phyloP scores from a whole-genome alignment of 2,329 filamentous ascomycete species.

The Aspergillus phoenicis region DNA sequence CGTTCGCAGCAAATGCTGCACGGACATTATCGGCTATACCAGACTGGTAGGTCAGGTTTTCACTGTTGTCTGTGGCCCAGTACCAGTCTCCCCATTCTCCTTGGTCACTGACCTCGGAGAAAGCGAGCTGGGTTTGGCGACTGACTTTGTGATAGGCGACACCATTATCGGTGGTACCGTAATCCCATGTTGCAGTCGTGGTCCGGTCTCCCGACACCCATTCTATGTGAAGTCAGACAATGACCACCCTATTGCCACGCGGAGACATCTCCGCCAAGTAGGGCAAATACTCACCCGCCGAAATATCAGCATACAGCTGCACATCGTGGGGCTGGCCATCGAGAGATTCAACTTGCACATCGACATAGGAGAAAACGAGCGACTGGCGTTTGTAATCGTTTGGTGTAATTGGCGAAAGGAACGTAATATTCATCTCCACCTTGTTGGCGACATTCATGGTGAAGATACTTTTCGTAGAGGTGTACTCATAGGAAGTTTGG shows the following conservation, averaged over 20 bases:
- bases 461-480: constrained; percentile 72
- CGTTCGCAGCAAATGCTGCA: constrained; percentile 47
- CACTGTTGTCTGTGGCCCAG: constrained; percentile 50
- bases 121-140: constrained; percentile 51
- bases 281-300: constrained; percentile 57
- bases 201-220: constrained; percentile 67
- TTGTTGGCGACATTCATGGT: constrained; percentile 64
- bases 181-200: constrained; percentile 65
- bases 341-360: constrained; percentile 63
- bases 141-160: constrained; percentile 64
- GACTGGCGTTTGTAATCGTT: constrained; percentile 69
- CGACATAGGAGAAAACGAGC: constrained; percentile 69
- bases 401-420: constrained; percentile 70
- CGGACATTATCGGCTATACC: constrained; percentile 53
- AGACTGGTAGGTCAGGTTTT: constrained; percentile 50
- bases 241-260: neutral
- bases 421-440: constrained; percentile 68
- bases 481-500: constrained; percentile 69
- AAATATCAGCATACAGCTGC: constrained; percentile 72
- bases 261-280: too few relatives aligned
- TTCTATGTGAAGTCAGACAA: constrained; percentile 53
- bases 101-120: constrained; percentile 52
- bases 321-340: constrained; percentile 67
- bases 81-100: constrained; percentile 59
- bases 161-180: constrained; percentile 51